Base-by-base conservation (phyloP, 345 rosid species). In the Arabis hirsuta region DNA sequence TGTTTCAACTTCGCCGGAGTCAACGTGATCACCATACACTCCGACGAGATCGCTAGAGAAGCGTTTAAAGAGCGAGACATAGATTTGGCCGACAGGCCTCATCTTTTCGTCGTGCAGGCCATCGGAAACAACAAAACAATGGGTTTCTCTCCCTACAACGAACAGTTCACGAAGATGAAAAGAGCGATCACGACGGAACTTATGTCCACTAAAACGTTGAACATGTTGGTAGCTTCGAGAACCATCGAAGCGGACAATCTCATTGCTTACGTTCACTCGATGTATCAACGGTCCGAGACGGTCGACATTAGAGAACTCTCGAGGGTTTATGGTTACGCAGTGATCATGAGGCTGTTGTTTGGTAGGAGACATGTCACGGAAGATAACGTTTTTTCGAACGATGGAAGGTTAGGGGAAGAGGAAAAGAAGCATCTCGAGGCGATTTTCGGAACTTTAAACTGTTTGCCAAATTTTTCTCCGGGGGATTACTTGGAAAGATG, bases 241-340 rank as follows among this genome's bases (percentile, higher is more conserved):
- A 62, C 66, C 50, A 69, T 76, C 12, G 89, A 85, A 76, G 85
- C 85, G 1, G 80, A 83, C 45, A 83, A 83, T 54, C 83, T 84
- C 12, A 34, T 81, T 5, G 73, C 63, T 42, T 77, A 80, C 55
- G 54, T 84, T 16, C 62, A 69, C 58, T 82, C 82, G 22, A 65
- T 73, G 47, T 79, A 78, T 75, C 52, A 60, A 65, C 59, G 62
- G 32, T 57, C 55, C 14, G 70, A 76, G 48, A 27, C 22, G 4
- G 60, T 58, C 0, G 64, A 76, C 52, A 39, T 48, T 29, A 77
- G 80, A 27, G 72, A 57, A 6, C 6, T 70, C 12, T 58, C 72
- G 19, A 71, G 76, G 76, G 39, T 9, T 42, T 76, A 76, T 58
- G 69, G 80, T 63, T 55, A 71, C 55, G 48, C 65, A 39, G 68